Conservation (phyloP, 2,329 filamentous ascomycete genomes). For the Fusarium musae region DNA sequence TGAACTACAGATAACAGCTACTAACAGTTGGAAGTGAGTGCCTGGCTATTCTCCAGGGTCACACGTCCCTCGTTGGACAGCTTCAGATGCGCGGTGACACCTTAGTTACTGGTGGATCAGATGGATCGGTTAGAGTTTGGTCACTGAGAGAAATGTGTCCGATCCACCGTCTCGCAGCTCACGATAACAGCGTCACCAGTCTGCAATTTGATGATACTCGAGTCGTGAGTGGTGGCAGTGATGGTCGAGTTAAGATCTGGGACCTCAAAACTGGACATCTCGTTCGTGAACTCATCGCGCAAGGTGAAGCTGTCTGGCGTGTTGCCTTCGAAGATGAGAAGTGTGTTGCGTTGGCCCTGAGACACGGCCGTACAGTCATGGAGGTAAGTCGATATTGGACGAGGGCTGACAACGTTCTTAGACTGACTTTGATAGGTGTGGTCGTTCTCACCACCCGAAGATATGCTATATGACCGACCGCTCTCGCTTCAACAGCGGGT, state of each 20-base stretch:
- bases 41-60: slow-evolving; percentile 91
- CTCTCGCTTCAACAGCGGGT: slow-evolving; percentile 61
- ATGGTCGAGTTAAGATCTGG: slow-evolving; percentile 99
- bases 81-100: slow-evolving; percentile 95
- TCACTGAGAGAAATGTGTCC: slow-evolving; percentile 89
- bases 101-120: slow-evolving; percentile 93
- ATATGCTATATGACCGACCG: slow-evolving; percentile 65
- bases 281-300: slow-evolving; percentile 89
- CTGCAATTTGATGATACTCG: slow-evolving; percentile 96
- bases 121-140: slow-evolving; percentile 97
- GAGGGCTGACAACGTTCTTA: neutral
- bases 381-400: slow-evolving; percentile 73
- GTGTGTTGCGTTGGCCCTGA: slow-evolving; percentile 92
- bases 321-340: slow-evolving; percentile 99
- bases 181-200: slow-evolving; percentile 98
- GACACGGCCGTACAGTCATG: slow-evolving; percentile 91
- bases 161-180: slow-evolving; percentile 93
- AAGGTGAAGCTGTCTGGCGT: slow-evolving; percentile 95
- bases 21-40: slow-evolving; percentile 69
- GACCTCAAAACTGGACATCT: slow-evolving; percentile 91
- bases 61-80: slow-evolving; percentile 96
- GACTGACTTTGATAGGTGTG: slow-evolving; percentile 74
- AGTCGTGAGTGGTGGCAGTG: slow-evolving; percentile 94
- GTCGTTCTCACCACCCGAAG: slow-evolving; percentile 91
- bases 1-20: slow-evolving; percentile 22